Percentiles rank a stretch among this genome's conserved stretches.
phyloP scores from a whole-genome alignment of 495 filamentous ascomycete genomes.

The Hapsidospora chrysogenum region DNA sequence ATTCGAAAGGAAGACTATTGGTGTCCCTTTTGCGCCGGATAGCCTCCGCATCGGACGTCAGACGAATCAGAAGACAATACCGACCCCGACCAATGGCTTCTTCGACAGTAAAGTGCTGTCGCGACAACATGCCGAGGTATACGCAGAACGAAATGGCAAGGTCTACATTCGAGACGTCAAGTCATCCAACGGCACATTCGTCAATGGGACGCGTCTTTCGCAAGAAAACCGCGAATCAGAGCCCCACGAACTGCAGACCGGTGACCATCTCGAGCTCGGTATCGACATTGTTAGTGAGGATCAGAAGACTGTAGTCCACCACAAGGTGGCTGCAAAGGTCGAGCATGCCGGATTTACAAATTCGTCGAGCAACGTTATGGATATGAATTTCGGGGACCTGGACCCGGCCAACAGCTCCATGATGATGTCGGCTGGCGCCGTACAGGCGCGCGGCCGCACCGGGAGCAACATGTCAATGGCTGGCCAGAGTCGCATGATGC shows the following conservation, averaged over 20 bases:
- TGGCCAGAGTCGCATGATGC: conserved; percentile 37
- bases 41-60: conserved; percentile 85
- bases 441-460: conserved; percentile 43
- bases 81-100: conserved; percentile 76
- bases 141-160: conserved; percentile 78
- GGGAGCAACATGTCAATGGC: conserved; percentile 54
- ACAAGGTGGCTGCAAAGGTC: conserved; percentile 92
- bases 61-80: conserved; percentile 89
- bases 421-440: conserved; percentile 34
- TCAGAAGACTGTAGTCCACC: conserved; percentile 93
- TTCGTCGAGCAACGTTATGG: conserved; percentile 52
- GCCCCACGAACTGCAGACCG: conserved; percentile 73
- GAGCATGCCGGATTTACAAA: conserved; percentile 76
- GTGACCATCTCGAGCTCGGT: conserved; percentile 80
- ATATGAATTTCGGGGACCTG: conserved; percentile 80
- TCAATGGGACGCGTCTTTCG: conserved; percentile 81
- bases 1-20: conserved; percentile 92
- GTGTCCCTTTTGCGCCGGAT: conserved; percentile 75
- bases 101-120: conserved; percentile 98
- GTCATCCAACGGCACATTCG: conserved; percentile 96
- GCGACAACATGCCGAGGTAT: conserved; percentile 89
- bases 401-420: conserved; percentile 57
- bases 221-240: conserved; percentile 90
- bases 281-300: conserved; percentile 98
- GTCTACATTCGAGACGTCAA: conserved; percentile 96